These are phyloP conservation scores for Apiotrichum siamense DNA, from an alignment of 1,284 basidiomycete species.

Conservation along the genomic window DNA sequence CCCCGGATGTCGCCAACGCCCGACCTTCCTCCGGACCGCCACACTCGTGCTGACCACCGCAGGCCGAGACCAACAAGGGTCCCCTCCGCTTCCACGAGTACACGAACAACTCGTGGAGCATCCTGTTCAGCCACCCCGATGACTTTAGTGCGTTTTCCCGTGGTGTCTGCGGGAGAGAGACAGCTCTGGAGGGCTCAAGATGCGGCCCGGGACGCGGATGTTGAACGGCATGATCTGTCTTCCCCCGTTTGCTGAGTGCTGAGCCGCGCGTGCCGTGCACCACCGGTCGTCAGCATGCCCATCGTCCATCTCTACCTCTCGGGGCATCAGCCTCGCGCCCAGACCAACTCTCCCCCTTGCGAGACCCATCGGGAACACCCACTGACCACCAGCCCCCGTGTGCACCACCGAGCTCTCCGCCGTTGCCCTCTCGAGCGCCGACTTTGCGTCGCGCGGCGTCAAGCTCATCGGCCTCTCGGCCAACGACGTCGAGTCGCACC, in stretches of 20 bases:
- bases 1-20: not conserved
- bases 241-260: too few relatives aligned
- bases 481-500: conserved; percentile 79
- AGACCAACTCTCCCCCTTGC: too few relatives aligned
- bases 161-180: too few relatives aligned
- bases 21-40: not conserved
- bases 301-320: too few relatives aligned
- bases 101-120: conserved; percentile 80
- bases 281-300: too few relatives aligned
- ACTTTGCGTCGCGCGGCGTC: conserved; percentile 81
- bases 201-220: too few relatives aligned
- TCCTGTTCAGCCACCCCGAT: conserved; percentile 91
- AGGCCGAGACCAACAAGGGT: conserved; percentile 66
- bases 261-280: too few relatives aligned
- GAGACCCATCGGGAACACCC: too few relatives aligned
- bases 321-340: too few relatives aligned
- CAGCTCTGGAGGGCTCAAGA: too few relatives aligned
- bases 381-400: conserved; percentile 45
- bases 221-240: too few relatives aligned
- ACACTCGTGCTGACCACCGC: conserved; percentile 57
- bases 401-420: conserved; percentile 97
- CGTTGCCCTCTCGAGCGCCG: conserved; percentile 75
- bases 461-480: conserved; percentile 88
- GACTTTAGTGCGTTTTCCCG: conserved; percentile 35
- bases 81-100: conserved; percentile 77